A percentile compares a stretch with the other conserved stretches of the same genome.
phyloP scores from a whole-genome alignment of 257 asterid species.

The Rauvolfia tetraphylla region DNA sequence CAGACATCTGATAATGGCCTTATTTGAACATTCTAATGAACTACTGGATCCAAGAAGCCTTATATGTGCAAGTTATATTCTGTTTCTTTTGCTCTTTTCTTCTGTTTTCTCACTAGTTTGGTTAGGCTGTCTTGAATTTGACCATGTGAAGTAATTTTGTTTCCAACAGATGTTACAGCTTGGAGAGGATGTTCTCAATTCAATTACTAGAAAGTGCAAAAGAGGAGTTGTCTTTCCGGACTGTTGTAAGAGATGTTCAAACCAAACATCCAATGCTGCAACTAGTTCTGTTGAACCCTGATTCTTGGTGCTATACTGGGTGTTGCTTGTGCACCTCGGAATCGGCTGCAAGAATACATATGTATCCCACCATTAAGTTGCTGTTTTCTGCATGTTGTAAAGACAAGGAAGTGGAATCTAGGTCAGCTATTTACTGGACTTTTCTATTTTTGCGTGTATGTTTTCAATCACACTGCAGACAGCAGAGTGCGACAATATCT shows the following conservation, averaged over 20 bases:
- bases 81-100: not conserved
- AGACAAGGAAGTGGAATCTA: constrained; percentile 40
- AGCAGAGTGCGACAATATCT: no score
- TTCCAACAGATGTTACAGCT: constrained; percentile 52
- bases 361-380: constrained; percentile 65
- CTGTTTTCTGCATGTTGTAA: constrained; percentile 49
- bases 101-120: constrained; percentile 2
- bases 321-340: constrained; percentile 35
- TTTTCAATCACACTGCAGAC: not conserved
- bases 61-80: not conserved
- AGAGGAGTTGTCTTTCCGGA: constrained; percentile 79
- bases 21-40: not conserved
- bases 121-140: constrained; percentile 10
- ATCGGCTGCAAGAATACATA: constrained; percentile 40
- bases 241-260: constrained; percentile 67
- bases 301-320: constrained; percentile 70
- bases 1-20: not conserved
- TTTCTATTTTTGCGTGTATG: constrained; percentile 1
- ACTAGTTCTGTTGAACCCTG: constrained; percentile 79
- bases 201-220: constrained; percentile 79
- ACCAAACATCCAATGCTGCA: constrained; percentile 56
- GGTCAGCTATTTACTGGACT: constrained; percentile 38
- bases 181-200: constrained; percentile 71
- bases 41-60: not conserved
- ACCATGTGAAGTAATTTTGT: constrained; percentile 11